These are phyloP conservation scores for Oryza longistaminata DNA, from an alignment of 176 grass and related monocot species.

Conservation along the genomic window DNA sequence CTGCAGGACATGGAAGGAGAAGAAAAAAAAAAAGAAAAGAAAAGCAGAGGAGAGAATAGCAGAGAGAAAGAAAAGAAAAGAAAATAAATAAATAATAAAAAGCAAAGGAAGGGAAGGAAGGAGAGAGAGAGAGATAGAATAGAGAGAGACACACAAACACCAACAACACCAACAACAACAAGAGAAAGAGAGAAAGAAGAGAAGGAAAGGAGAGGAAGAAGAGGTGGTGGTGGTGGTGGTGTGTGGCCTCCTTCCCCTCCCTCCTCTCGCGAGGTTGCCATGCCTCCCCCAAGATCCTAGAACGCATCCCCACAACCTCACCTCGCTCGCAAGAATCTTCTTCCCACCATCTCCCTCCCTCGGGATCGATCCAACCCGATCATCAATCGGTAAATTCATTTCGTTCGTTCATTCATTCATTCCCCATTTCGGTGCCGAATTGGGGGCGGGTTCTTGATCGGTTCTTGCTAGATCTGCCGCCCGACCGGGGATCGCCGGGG, in stretches of 20 bases:
- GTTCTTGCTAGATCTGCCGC: constrained; percentile 46
- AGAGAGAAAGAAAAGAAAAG: too few species aligned
- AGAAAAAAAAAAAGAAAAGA: constrained; percentile 44
- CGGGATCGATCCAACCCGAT: background rate
- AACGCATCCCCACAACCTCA: background rate
- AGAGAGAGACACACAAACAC: constrained; percentile 46
- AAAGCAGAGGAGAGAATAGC: background rate
- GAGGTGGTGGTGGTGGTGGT: constrained; percentile 42
- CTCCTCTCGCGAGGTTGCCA: constrained; percentile 36
- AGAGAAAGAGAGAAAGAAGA: background rate
- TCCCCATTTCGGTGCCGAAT: constrained; percentile 33
- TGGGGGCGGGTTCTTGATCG: constrained; percentile 40
- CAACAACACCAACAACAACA: background rate
- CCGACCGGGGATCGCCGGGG: constrained; percentile 8
- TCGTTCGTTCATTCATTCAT: background rate
- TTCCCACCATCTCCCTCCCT: background rate
- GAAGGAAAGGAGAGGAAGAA: constrained; percentile 28
- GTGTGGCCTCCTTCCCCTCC: background rate
- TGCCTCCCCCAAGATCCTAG: constrained; percentile 72
- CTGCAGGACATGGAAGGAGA: constrained; percentile 11
- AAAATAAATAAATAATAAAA: constrained; percentile 45
- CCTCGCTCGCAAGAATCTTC: background rate
- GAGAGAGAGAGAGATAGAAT: constrained; percentile 35
- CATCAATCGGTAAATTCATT: background rate
- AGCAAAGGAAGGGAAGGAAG: constrained; percentile 12